Base-by-base conservation (phyloP, 2,329 filamentous ascomycete species). In the Colletotrichum spaethianum region DNA sequence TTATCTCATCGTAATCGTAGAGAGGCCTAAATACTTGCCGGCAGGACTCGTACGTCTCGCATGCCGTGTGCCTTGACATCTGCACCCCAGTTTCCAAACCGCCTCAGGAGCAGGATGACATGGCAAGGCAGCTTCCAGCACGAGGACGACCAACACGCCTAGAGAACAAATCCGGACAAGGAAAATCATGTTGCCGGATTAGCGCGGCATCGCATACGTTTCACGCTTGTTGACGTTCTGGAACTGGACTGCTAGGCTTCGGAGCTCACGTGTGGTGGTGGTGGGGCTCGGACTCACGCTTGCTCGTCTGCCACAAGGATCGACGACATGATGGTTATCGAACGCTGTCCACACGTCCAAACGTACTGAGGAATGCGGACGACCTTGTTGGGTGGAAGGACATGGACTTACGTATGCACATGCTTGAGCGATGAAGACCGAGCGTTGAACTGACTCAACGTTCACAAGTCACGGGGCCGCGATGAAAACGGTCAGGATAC, bases 161-260 rank as follows among this genome's bases (percentile, higher is more conserved):
- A 31, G 26, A 31, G 31, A 28, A 31, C 23, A 60, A 18, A 60
- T 33, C 23, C 8, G 28, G 56, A 31, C 26, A 42, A 31, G 57
- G 28, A 60, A 38, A 44, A 28, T 16, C 26, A 26, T 9, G 26
- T 31, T 18, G 40, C 28, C 4, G 38, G 40, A 40, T 8, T 46
- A 55, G 52, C 26, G 55, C 52, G 56, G 56, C 63, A 48, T 70
- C 28, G 63, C 68, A 67, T 46, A n/a, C 36, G 57, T 71, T 68
- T 63, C 69, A 68, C 64, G 64, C 64, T 71, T 63, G 28, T 63
- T 44, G 20, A 31, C 36, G 42, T 68, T 68, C 57, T 71, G 64
- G 69, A 71, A 59, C 50, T 57, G n/a, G 50, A 57, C 38, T 23
- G 33, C 40, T 14, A 62, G 38, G 52, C n/a, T 36, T 26, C 52